Evolutionary conservation across 805 yeast species (phyloP), one percentile per base, ranked within the genome.

Genomic region (Ogataea trehalophila): DNA sequence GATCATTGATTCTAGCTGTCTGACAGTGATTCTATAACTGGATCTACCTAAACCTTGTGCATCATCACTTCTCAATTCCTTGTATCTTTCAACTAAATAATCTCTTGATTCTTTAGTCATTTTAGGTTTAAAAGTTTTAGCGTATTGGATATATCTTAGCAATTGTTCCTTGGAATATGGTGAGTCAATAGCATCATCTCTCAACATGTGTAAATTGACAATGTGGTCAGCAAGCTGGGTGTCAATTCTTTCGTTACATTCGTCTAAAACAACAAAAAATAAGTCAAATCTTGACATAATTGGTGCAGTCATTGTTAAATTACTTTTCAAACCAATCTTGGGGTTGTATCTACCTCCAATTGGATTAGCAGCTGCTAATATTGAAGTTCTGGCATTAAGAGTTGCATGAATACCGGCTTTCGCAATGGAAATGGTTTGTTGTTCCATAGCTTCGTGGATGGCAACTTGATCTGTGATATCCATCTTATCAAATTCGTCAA

Each of bases 401-500:
- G 99, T 94, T 2, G 99, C 98, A 62, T 94, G 97, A 54, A 94
- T 94, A 62, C 99, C 99, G 1, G 99, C 99, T 66, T 94, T 94
- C 11, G 99, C 97, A 61, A 94, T 94, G 15, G 97, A 91, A 56
- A 94, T 94, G 0, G 99, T 94, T 68, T 94, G 99, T 70, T 94
- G 99, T 76, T 94, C 99, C 99, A 94, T 94, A 22, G 98, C 99
- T 72, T 94, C 99, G 71, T 94, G 99, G 71, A 94, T 92, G 3
- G 98, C 98, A 46, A 94, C 98, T 70, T 94, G 98, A 69, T 94
- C 98, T 1, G 83, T 69, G 39, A 91, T 68, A 67, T 92, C 97
- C 99, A 94, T 94, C 72, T 94, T 94, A 65, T 94, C 99, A 59
- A 94, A 94, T 71, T 94, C 99, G 67, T 94, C 99, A 67, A 94